Percentiles rank a stretch among this genome's conserved stretches.
Conservation (phyloP, 2,329 filamentous ascomycete species). For the Colletotrichum nymphaeae region DNA sequence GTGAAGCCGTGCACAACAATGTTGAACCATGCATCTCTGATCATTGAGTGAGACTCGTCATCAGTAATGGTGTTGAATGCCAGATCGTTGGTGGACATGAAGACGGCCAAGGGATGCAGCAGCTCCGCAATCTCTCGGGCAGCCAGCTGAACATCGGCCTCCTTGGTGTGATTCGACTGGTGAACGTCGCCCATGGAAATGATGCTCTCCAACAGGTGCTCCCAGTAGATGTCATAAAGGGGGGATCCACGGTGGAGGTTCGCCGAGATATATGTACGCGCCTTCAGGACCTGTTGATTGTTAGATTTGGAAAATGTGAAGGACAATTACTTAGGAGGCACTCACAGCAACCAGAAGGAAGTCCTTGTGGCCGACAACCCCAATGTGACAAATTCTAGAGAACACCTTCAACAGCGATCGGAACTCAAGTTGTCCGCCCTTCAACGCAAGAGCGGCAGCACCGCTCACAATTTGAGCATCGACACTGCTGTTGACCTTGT, state of each 20-base stretch:
- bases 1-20: constrained; percentile 94
- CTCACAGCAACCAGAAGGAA: constrained; percentile 78
- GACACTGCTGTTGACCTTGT: constrained; percentile 82
- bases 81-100: constrained; percentile 77
- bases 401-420: constrained; percentile 88
- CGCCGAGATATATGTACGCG: constrained; percentile 81
- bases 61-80: constrained; percentile 61
- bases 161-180: constrained; percentile 77
- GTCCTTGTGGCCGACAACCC: constrained; percentile 75
- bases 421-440: constrained; percentile 84
- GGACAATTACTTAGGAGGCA: constrained; percentile 27
- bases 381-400: constrained; percentile 78
- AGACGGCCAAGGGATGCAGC: constrained; percentile 85
- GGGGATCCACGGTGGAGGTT: constrained; percentile 76
- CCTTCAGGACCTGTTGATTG: constrained; percentile 72
- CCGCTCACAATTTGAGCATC: constrained; percentile 89
- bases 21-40: constrained; percentile 98
- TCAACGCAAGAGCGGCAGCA: constrained; percentile 80
- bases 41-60: constrained; percentile 77
- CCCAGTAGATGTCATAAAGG: constrained; percentile 85
- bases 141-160: constrained; percentile 84
- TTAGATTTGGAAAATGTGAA: not conserved
- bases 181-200: constrained; percentile 91
- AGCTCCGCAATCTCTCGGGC: constrained; percentile 89
- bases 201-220: constrained; percentile 85